Base-by-base conservation (phyloP, 2,329 filamentous ascomycete genomes). In the Didymella sp. region DNA sequence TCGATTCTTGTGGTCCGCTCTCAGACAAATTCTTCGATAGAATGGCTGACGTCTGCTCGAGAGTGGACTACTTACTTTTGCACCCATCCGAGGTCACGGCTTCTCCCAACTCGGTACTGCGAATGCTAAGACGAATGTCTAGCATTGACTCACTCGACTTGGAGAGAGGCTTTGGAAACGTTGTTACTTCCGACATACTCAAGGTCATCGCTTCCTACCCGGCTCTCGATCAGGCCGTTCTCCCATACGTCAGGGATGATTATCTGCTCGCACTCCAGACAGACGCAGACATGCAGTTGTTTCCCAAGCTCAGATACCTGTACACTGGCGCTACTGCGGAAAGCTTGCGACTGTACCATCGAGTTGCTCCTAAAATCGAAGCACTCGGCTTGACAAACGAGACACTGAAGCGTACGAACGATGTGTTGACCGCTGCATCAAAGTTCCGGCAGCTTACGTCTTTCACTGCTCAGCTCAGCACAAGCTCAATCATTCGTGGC, bases 261-360 rank as follows among this genome's bases (percentile, higher is more conserved):
- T 42, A 6, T 21, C 35, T 50, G 7, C 11, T 12, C 12, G n/a
- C 13, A 4, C 15, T 50, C 4, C 22, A 24, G 38, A n/a, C 38
- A 2, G 38, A 41, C n/a, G 12, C 38, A 25, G 22, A 41, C 38
- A 22, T 22, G 1, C 19, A 13, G 9, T 8, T 22, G 4, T 50
- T 50, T 33, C 35, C 46, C 27, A 28, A 22, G 24, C 25, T 49
- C 35, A 49, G 17, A 24, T 41, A 49, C 35, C 25, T 49, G 3
- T 49, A 41, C 13, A 31, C 24, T n/a, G 25, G 46, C 25, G 46
- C 35, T 2, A 31, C 33, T 2, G 35, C 46, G 4, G 19, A 12
- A 8, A 31, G 24, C 7, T 22, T 49, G 12, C 25, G 28, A 15
- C 19, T 50, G 7, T 6, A 41, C 13, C 37, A 24, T 41, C 13